Conservation (phyloP, 495 filamentous ascomycete genomes). For the Penicillium atrosanguineum region DNA sequence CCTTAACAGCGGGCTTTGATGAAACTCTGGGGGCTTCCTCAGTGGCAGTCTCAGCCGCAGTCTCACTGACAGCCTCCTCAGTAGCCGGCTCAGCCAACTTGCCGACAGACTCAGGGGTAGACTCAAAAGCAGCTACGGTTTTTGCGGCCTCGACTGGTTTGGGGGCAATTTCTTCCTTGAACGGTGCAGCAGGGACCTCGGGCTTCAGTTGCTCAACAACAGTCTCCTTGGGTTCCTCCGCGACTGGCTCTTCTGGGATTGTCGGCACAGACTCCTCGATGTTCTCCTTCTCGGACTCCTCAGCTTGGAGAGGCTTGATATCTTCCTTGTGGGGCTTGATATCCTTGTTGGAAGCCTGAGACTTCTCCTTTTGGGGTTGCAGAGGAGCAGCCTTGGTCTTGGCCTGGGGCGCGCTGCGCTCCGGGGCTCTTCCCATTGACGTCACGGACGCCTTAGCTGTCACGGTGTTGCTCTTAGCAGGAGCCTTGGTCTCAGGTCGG, state of each 20-base stretch:
- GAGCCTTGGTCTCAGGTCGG: constrained; percentile 53
- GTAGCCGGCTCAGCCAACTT: constrained; percentile 7
- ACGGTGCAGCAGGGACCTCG: neutral
- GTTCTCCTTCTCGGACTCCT: constrained; percentile 27
- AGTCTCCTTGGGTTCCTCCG: constrained; percentile 1
- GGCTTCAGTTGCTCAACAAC: constrained; percentile 9
- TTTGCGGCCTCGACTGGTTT: neutral
- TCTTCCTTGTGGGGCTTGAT: constrained; percentile 6
- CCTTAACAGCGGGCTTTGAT: neutral
- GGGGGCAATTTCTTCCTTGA: neutral
- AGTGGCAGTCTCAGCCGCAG: neutral
- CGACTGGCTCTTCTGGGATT: constrained; percentile 12
- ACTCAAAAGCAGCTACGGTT: constrained; percentile 1
- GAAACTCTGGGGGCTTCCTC: neutral
- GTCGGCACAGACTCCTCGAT: constrained; percentile 7
- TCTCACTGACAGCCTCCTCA: too few relatives aligned
- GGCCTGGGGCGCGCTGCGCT: constrained; percentile 15
- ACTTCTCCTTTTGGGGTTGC: constrained; percentile 22
- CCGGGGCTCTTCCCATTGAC: constrained; percentile 17
- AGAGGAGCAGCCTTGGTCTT: constrained; percentile 25
- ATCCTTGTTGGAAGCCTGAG: constrained; percentile 16
- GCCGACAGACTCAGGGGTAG: neutral
- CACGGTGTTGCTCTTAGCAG: constrained; percentile 25
- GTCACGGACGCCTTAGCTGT: constrained; percentile 20
- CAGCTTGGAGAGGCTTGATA: constrained; percentile 4